Conservation (phyloP, 192 early-diverging fungal genomes). For the Allomyces arbusculus region DNA sequence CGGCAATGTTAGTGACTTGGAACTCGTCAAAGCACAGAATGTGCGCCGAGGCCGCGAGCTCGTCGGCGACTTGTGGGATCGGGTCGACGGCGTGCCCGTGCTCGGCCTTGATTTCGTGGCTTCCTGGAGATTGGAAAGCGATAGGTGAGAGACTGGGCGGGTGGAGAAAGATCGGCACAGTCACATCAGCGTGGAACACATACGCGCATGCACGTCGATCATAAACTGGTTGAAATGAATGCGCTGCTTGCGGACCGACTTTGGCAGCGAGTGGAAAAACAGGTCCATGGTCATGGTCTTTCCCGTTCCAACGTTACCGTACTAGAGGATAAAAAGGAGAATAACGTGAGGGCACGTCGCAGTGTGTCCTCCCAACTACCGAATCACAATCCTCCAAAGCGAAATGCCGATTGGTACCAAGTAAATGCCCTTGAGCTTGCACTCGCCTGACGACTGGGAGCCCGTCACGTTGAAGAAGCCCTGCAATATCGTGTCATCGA, state of each 20-base stretch:
- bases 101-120: conserved; percentile 16
- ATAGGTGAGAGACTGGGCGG: no score
- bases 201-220: conserved; percentile 62
- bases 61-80: conserved; percentile 50
- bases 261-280: conserved; percentile 61
- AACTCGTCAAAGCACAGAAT: conserved; percentile 94
- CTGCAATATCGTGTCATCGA: no score
- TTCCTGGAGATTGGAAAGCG: conserved; percentile 1
- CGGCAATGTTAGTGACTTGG: conserved; percentile 92
- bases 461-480: no score
- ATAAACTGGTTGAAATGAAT: conserved; percentile 98
- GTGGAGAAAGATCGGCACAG: no score
- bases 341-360: no score
- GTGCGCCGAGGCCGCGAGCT: conserved; percentile 57
- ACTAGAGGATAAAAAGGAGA: conserved; percentile 24
- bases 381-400: no score
- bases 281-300: conserved; percentile 95
- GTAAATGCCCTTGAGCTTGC: no score
- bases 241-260: conserved; percentile 45
- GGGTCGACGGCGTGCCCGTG: conserved; percentile 25
- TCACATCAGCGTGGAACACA: neutral
- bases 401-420: no score
- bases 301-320: conserved; percentile 70
- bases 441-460: no score
- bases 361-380: no score